Conservation (phyloP, 2,329 filamentous ascomycete species). For the Sarocladium oryzae region DNA sequence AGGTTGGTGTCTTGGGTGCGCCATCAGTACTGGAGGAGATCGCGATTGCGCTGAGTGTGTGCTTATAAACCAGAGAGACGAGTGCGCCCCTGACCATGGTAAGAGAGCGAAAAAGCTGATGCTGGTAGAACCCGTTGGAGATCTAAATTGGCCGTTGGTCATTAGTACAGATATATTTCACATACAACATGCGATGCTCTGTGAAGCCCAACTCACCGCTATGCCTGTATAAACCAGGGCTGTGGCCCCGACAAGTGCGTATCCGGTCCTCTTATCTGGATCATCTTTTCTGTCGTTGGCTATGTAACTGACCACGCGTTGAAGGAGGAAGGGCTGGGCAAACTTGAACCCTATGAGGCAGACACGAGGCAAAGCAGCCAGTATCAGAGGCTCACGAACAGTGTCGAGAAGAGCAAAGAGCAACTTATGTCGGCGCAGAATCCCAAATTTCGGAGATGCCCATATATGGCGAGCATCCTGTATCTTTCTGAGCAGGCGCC, state of each 20-base stretch:
- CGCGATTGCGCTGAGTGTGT: conserved; percentile 29
- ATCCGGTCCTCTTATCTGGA: neutral
- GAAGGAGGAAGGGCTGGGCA: conserved; percentile 39
- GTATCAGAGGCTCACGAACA: conserved; percentile 16
- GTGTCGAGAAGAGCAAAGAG: conserved; percentile 8
- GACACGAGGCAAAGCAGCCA: conserved; percentile 30
- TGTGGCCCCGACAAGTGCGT: conserved; percentile 33
- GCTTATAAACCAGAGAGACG: conserved; percentile 42
- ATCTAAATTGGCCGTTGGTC: too few species aligned
- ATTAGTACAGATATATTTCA: too few species aligned
- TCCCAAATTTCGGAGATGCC: neutral
- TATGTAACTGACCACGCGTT: conserved; percentile 25
- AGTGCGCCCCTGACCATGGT: conserved; percentile 29
- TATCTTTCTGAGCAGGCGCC: conserved; percentile 14
- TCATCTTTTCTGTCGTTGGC: conserved; percentile 18
- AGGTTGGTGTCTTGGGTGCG: neutral
- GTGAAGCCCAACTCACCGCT: conserved; percentile 24
- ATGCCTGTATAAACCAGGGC: conserved; percentile 34
- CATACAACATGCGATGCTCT: too few species aligned
- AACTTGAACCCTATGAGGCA: conserved; percentile 34
- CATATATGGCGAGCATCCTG: conserved; percentile 17
- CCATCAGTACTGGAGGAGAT: conserved; percentile 25
- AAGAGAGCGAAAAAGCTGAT: conserved; percentile 28
- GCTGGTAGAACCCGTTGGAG: conserved; percentile 23
- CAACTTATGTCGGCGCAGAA: neutral